Conservation (phyloP, 495 filamentous ascomycete species). For the Aspergillus avenaceus region DNA sequence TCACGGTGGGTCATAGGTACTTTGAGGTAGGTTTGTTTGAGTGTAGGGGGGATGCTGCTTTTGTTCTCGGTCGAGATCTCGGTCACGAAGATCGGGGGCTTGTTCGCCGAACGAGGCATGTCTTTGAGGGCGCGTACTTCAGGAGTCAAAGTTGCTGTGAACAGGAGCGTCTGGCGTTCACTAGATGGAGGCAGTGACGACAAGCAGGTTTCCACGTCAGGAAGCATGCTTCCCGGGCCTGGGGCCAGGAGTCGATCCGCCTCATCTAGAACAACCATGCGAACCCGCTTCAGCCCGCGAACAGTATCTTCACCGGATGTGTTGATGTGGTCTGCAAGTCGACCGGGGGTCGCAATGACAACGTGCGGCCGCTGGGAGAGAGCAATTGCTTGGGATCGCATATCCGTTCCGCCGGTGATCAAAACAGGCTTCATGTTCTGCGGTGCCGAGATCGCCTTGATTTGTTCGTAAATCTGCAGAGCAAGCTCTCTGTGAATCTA, state of each 20-base stretch:
- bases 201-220: slow-evolving; percentile 86
- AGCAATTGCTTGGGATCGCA: slow-evolving; percentile 82
- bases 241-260: slow-evolving; percentile 84
- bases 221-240: slow-evolving; percentile 79
- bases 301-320: slow-evolving; percentile 89
- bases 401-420: slow-evolving; percentile 87
- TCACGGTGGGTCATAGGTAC: slow-evolving; percentile 87
- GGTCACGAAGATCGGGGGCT: slow-evolving; percentile 78
- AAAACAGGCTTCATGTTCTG: slow-evolving; percentile 81
- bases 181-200: slow-evolving; percentile 65
- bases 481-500: slow-evolving; percentile 67
- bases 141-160: slow-evolving; percentile 93
- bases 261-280: slow-evolving; percentile 91
- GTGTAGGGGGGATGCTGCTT: slow-evolving; percentile 67
- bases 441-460: slow-evolving; percentile 82
- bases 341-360: slow-evolving; percentile 90
- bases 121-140: slow-evolving; percentile 82
- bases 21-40: slow-evolving; percentile 81
- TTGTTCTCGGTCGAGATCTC: slow-evolving; percentile 73
- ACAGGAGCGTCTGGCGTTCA: slow-evolving; percentile 85
- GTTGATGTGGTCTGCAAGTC: slow-evolving; percentile 88
- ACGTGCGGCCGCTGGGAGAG: slow-evolving; percentile 81
- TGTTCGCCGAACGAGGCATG: slow-evolving; percentile 58
- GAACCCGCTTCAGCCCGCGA: slow-evolving; percentile 67
- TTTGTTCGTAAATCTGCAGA: slow-evolving; percentile 92